A percentile compares a stretch with the other conserved stretches of the same genome.
Conservation (phyloP, 306 rosid genomes). For the Nissolia schottii region DNA sequence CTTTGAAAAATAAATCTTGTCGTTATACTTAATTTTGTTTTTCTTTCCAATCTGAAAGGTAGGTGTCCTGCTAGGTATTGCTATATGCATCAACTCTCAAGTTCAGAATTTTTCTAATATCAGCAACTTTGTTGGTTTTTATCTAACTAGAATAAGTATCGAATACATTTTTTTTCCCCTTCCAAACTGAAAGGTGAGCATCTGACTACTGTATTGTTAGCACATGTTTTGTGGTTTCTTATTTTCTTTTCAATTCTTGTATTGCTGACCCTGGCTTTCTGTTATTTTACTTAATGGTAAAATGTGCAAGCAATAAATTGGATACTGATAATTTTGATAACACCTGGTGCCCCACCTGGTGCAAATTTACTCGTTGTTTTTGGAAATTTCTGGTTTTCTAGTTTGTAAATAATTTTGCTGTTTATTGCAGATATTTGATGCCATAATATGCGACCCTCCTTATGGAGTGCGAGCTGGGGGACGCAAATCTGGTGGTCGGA, state of each 20-base stretch:
- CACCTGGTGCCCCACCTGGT: neutral
- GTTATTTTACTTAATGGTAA: neutral
- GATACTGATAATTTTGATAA: neutral
- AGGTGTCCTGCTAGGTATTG: neutral
- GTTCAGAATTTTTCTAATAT: neutral
- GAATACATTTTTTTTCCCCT: too few species aligned
- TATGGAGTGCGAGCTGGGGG: constrained; percentile 99
- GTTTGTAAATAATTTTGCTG: neutral
- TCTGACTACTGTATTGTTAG: neutral
- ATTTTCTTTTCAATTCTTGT: neutral
- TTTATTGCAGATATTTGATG: constrained; percentile 65
- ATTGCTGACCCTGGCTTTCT: neutral
- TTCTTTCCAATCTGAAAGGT: neutral
- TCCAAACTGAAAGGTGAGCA: neutral
- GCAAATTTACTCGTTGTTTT: neutral
- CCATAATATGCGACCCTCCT: constrained; percentile 98
- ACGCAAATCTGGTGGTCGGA: constrained; percentile 95
- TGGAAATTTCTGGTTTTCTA: neutral
- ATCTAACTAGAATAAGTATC: constrained; percentile 5
- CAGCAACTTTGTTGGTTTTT: neutral
- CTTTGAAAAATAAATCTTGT: neutral
- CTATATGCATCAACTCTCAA: neutral
- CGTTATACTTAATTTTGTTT: neutral
- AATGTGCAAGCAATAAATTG: neutral
- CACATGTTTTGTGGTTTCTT: neutral